phyloP scores from a whole-genome alignment of 495 filamentous ascomycete species.

The Penicillium waksmanii region DNA sequence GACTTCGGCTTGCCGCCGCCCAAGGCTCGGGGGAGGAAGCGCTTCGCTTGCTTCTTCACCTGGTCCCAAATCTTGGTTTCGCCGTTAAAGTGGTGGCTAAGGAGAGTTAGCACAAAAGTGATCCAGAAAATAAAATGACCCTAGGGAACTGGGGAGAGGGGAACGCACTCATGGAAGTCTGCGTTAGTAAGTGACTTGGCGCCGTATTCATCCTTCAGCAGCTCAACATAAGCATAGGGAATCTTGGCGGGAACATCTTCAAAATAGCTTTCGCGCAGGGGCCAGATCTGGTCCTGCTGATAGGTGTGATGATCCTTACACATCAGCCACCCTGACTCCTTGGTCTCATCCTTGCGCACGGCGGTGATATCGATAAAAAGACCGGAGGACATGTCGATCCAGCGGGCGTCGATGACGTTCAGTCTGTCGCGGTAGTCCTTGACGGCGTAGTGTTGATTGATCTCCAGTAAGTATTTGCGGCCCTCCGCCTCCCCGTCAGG shows the following conservation, averaged over 20 bases:
- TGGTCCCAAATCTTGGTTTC: conserved; percentile 39
- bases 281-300: conserved; percentile 71
- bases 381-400: conserved; percentile 64
- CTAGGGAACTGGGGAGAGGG: background rate
- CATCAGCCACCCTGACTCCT: conserved; percentile 46
- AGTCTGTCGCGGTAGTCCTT: conserved; percentile 44
- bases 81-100: conserved; percentile 42
- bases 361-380: conserved; percentile 68
- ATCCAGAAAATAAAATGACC: background rate
- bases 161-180: conserved; percentile 63
- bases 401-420: conserved; percentile 65
- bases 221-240: conserved; percentile 72
- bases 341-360: conserved; percentile 49
- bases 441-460: conserved; percentile 62
- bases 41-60: conserved; percentile 14
- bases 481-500: conserved; percentile 39
- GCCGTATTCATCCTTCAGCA: conserved; percentile 79
- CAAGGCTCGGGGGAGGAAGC: conserved; percentile 21
- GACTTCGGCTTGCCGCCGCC: conserved; percentile 12
- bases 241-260: conserved; percentile 76
- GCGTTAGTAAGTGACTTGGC: conserved; percentile 63
- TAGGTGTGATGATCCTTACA: conserved; percentile 64
- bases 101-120: conserved; percentile 5
- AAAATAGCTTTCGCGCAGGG: conserved; percentile 74
- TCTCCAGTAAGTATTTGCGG: conserved; percentile 59